Conservation (phyloP, 2,329 filamentous ascomycete species). For the Ilyonectria sp. region DNA sequence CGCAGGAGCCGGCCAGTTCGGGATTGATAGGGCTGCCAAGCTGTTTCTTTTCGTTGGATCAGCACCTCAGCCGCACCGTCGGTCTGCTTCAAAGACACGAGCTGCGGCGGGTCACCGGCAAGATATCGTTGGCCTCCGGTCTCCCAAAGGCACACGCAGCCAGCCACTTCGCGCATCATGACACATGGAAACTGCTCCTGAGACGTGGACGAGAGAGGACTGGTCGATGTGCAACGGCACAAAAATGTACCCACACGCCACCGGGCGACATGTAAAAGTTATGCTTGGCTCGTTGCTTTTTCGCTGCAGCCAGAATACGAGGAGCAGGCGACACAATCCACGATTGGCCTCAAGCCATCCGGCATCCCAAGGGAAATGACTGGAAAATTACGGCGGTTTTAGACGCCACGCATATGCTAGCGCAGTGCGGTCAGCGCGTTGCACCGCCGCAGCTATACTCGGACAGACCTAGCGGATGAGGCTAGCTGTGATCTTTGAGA, state of each 20-base stretch:
- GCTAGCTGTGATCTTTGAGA: neutral
- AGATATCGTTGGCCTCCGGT: no score
- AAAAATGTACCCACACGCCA: neutral
- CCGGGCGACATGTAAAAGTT: neutral
- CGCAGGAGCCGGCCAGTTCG: no score
- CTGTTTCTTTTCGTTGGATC: no score
- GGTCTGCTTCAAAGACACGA: no score
- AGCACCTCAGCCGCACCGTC: no score
- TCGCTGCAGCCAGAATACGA: neutral
- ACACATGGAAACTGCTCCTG: neutral
- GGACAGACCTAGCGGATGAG: neutral
- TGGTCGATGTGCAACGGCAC: no score
- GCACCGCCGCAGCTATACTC: neutral
- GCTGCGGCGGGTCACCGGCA: no score
- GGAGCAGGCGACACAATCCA: neutral
- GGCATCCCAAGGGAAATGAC: conserved; percentile 3
- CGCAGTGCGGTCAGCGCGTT: neutral
- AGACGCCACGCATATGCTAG: neutral
- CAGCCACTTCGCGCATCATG: no score
- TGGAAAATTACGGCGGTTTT: conserved; percentile 2
- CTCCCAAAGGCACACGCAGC: no score
- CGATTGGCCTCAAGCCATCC: neutral
- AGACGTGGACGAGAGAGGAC: neutral
- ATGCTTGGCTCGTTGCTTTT: neutral
- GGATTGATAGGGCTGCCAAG: no score